Evolutionary conservation across 306 rosid genomes (phyloP), one percentile per base, ranked within the genome.

Genomic region (Corylus heterophylla): DNA sequence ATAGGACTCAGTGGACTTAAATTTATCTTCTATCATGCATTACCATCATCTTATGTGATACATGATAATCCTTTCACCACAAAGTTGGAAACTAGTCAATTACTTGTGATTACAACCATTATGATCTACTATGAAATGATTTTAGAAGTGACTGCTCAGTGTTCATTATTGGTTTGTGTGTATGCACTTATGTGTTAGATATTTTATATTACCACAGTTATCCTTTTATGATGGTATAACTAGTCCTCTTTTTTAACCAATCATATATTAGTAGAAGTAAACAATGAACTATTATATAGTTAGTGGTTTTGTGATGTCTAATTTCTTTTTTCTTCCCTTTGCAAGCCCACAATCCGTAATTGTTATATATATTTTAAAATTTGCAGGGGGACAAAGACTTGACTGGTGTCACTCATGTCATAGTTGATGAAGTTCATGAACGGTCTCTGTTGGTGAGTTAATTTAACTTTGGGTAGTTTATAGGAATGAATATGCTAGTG

Each of bases 351-450:
- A 16, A 18, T 37, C 18, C 48, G 44, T 31, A 58, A 56, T 70
- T 74, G 44, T 70, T 83, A 67, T 22, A 69, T 83, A 67, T 22
- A 69, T 47, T 59, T 55, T 42, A 74, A 25, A 64, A 83, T 77
- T 84, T 87, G 71, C 82, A 91, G 98, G 98, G 95, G 74, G 92
- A 92, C 80, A 86, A 54, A 85, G 88, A 81, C 88, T 91, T 94
- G 88, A 82, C 88, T 2, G 95, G 94, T 77, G 74, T 94, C 76
- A 91, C 95, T 31, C 98, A 94, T 85, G 82, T 94, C 83, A 87
- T 94, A 72, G 97, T 94, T 72, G 98, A 94, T 89, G 98, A 94
- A 88, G 98, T 94, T 71, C 98, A 94, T 77, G 98, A 94, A 86
- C 89, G 98, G 79, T 92, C 98, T 78, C 86, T 94, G 48, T 85